Evolutionary conservation across 2,329 filamentous ascomycete genomes (phyloP), one percentile per base, ranked within the genome.

Genomic region (Zymoseptoria crescenta): DNA sequence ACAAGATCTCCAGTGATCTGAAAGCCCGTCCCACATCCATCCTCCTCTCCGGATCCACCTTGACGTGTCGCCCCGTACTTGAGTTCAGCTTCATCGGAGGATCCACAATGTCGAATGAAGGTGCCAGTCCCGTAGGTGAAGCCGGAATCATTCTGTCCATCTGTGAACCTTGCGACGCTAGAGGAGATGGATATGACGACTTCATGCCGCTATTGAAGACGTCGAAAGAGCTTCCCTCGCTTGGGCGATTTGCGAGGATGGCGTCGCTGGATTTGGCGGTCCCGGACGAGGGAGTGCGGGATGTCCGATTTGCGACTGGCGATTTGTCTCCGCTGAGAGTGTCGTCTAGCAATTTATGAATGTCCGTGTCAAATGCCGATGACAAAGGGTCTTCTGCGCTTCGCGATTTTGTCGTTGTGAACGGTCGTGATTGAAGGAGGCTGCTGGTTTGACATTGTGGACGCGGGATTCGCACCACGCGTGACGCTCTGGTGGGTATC

Each of bases 21-120:
- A 83, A 76, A 0, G 78, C 80, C 35, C 74, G 64, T 4, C 75
- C 78, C n/a, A 81, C 66, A 70, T 81, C 79, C n/a, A 76, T 69
- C 0, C 75, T 69, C 50, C 64, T 63, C 1, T 55, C 49, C 1
- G 62, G 48, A 49, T 73, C 65, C 16, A 80, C 68, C 4, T 72
- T 66, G 10, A 79, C 67, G 1, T 70, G 73, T 30, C 77, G 70
- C 4, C 78, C 78, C 10, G 74, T 71, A 5, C 66, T 70, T 2
- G 76, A 70, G 48, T 74, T 72, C 52, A 79, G 64, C 10, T 69
- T 69, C 52, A 74, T 63, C 5, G 67, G 67, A n/a, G 35, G 35
- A 16, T 45, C 35, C 35, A 45, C 35, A 45, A 45, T 45, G 13
- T 45, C 35, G 2, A 45, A 16, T 45, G 35, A 45, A 45, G 35